phyloP scores from a whole-genome alignment of 345 rosid species.

The Cochlearia excelsa region DNA sequence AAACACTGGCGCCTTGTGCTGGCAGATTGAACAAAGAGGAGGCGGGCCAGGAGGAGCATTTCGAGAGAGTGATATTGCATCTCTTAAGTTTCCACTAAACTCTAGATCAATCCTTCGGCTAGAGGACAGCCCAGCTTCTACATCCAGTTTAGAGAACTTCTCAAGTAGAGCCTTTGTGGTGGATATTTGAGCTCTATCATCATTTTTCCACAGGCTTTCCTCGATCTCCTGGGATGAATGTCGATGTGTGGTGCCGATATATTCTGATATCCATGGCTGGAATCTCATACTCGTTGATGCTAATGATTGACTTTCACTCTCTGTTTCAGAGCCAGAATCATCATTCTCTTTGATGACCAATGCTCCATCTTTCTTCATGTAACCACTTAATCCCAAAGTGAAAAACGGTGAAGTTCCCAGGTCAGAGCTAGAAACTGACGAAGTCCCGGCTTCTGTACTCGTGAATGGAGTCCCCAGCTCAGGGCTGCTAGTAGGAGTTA shows the following conservation, averaged over 20 bases:
- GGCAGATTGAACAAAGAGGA: conserved; percentile 62
- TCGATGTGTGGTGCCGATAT: conserved; percentile 45
- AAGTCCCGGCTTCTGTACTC: conserved; percentile 83
- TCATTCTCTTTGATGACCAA: conserved; percentile 47
- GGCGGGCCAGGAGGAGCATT: conserved; percentile 47
- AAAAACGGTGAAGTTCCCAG: conserved; percentile 79
- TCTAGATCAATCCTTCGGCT: conserved; percentile 49
- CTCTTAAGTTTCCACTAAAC: conserved; percentile 65
- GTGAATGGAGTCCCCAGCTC: conserved; percentile 91
- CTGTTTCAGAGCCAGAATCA: conserved; percentile 77
- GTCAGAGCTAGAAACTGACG: conserved; percentile 94
- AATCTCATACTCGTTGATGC: conserved; percentile 70
- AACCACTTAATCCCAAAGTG: conserved; percentile 45
- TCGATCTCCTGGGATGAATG: conserved; percentile 45
- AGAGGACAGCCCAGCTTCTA: conserved; percentile 41
- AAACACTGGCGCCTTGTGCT: conserved; percentile 47
- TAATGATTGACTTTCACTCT: conserved; percentile 59
- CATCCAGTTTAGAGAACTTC: conserved; percentile 29
- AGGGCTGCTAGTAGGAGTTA: conserved; percentile 87
- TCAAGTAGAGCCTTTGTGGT: conserved; percentile 48
- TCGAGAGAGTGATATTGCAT: conserved; percentile 68
- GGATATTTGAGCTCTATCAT: conserved; percentile 38
- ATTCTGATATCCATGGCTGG: conserved; percentile 73
- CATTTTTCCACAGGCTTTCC: conserved; percentile 45
- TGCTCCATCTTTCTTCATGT: conserved; percentile 41